phyloP scores from a whole-genome alignment of 2,329 filamentous ascomycete genomes.

The Talaromyces sp. region DNA sequence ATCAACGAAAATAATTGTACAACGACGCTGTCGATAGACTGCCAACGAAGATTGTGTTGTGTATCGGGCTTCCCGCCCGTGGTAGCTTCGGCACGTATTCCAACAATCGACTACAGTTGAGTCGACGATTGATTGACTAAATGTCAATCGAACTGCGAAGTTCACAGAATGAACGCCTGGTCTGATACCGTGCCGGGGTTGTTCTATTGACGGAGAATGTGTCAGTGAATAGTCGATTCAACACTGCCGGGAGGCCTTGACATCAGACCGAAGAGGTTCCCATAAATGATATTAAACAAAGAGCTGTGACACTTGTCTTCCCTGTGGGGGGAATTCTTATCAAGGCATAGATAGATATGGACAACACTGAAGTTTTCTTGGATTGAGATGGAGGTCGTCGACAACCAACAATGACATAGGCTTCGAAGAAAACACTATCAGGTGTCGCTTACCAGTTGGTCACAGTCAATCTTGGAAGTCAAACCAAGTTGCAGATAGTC shows the following conservation, averaged over 20 bases:
- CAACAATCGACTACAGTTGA: slow-evolving; percentile 1
- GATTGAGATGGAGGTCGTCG: neutral
- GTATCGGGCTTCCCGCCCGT: slow-evolving; percentile 33
- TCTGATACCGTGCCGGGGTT: neutral
- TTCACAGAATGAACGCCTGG: neutral
- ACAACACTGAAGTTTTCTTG: neutral
- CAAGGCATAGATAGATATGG: neutral
- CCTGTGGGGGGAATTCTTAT: no score
- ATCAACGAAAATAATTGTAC: neutral
- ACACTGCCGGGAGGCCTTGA: neutral
- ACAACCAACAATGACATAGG: neutral
- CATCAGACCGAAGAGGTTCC: neutral
- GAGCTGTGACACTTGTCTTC: neutral
- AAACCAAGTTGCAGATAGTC: neutral
- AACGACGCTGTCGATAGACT: neutral
- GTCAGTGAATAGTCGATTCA: neutral
- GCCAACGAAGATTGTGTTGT: neutral
- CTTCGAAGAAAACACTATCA: neutral
- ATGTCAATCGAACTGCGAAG: neutral
- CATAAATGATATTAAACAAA: neutral
- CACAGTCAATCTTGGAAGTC: neutral
- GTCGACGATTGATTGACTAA: neutral
- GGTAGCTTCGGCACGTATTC: slow-evolving; percentile 16
- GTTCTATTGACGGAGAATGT: neutral
- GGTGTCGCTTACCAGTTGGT: neutral